phyloP scores from a whole-genome alignment of 1,284 basidiomycete genomes.

The Apiotrichum sp. region DNA sequence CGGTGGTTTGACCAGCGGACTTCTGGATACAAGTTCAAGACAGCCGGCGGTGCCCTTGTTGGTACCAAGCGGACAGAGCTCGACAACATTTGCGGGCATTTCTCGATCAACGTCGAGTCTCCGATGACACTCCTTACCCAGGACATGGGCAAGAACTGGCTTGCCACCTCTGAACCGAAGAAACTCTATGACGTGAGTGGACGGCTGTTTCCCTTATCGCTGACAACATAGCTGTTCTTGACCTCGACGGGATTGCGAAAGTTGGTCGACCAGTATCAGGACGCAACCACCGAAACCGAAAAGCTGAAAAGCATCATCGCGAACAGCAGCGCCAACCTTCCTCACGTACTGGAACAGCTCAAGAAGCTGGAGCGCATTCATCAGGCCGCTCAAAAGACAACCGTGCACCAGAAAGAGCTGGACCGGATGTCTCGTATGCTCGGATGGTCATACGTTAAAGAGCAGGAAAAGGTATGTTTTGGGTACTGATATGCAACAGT shows the following conservation, averaged over 20 bases:
- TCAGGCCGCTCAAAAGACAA: constrained; percentile 59
- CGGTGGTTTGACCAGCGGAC: constrained; percentile 74
- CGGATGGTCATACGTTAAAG: constrained; percentile 80
- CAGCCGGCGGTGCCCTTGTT: constrained; percentile 57
- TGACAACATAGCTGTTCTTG: constrained; percentile 72
- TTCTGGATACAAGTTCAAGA: constrained; percentile 74
- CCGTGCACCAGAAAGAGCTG: constrained; percentile 6
- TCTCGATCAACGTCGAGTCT: constrained; percentile 90
- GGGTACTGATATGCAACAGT: too few species aligned
- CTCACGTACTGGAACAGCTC: background rate
- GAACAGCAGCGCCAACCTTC: too few species aligned
- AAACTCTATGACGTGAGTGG: constrained; percentile 78
- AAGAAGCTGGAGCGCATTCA: constrained; percentile 49
- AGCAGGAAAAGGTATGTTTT: constrained; percentile 58
- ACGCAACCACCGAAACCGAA: constrained; percentile 3
- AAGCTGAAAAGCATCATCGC: too few species aligned
- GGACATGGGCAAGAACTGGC: constrained; percentile 75
- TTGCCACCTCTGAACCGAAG: constrained; percentile 71
- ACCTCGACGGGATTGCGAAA: too few species aligned
- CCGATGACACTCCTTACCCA: constrained; percentile 92
- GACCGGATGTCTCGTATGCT: constrained; percentile 54
- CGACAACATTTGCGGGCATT: constrained; percentile 80
- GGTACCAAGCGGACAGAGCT: constrained; percentile 81
- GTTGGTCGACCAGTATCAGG: too few species aligned
- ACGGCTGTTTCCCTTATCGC: background rate